Conservation (phyloP, 768 basidiomycete genomes). For the Russula vinacea region DNA sequence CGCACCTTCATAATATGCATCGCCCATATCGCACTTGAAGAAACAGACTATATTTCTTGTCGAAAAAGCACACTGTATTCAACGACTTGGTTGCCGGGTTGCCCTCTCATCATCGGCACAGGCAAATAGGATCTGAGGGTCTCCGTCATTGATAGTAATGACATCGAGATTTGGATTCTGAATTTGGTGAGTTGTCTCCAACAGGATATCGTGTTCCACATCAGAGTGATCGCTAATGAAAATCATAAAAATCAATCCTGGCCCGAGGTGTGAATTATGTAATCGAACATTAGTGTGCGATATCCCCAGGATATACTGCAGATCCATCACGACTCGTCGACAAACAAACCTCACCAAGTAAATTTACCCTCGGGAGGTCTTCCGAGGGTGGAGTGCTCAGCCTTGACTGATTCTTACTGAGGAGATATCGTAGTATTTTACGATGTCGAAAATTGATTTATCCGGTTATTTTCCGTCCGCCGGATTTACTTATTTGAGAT, state of each 20-base stretch:
- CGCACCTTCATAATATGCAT: neutral
- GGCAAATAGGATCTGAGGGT: neutral
- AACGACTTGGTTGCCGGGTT: neutral
- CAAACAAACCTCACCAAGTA: neutral
- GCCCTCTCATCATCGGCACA: neutral
- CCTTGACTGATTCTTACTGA: neutral
- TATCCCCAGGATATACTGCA: neutral
- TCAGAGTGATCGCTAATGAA: neutral
- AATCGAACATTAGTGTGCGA: neutral
- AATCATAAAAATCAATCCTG: neutral
- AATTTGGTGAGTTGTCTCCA: neutral
- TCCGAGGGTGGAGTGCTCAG: neutral
- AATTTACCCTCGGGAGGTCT: neutral
- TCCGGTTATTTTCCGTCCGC: conserved; percentile 18
- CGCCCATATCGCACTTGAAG: neutral
- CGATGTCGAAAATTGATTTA: neutral
- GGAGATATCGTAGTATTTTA: neutral
- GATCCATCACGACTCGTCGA: neutral
- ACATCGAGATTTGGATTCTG: neutral
- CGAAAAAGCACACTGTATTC: neutral
- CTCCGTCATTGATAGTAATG: neutral
- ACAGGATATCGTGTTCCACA: neutral
- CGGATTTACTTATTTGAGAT: conserved; percentile 16
- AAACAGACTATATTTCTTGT: neutral
- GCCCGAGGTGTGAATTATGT: neutral